phyloP scores from a whole-genome alignment of 768 basidiomycete species.

The Hericium coralloides region DNA sequence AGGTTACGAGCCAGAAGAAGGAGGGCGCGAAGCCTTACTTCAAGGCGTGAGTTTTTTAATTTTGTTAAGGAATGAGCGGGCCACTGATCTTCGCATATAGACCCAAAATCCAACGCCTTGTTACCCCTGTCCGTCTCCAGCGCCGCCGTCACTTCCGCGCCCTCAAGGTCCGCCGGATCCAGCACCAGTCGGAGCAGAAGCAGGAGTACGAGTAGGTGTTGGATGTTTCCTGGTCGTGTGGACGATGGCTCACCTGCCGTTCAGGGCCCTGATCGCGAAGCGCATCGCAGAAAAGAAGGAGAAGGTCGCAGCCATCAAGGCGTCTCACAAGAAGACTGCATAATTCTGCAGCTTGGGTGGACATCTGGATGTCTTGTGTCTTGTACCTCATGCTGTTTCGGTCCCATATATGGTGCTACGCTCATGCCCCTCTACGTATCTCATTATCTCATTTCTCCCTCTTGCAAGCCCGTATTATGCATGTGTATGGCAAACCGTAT shows the following conservation, averaged over 20 bases:
- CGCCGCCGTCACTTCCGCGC: slow-evolving; percentile 88
- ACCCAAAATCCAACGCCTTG: slow-evolving; percentile 95
- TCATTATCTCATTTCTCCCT: slow-evolving; percentile 4
- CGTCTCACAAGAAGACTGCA: slow-evolving; percentile 55
- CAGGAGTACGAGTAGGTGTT: slow-evolving; percentile 77
- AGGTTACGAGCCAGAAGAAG: slow-evolving; percentile 88
- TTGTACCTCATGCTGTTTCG: slow-evolving; percentile 5
- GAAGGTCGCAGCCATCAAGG: slow-evolving; percentile 82
- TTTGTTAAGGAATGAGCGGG: slow-evolving; percentile 1
- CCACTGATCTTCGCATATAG: slow-evolving; percentile 26
- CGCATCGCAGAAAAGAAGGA: slow-evolving; percentile 91
- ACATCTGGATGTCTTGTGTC: not conserved
- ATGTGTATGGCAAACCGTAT: slow-evolving; percentile 7
- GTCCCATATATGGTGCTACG: slow-evolving; percentile 6
- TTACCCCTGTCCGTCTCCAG: slow-evolving; percentile 92
- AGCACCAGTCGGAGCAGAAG: slow-evolving; percentile 93
- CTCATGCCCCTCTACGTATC: slow-evolving; percentile 7
- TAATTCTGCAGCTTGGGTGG: slow-evolving; percentile 1
- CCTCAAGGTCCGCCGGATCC: slow-evolving; percentile 80
- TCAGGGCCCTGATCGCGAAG: slow-evolving; percentile 69
- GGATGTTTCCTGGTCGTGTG: not conserved
- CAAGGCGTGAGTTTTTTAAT: slow-evolving; percentile 69
- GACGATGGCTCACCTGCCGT: not conserved
- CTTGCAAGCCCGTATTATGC: slow-evolving; percentile 1
- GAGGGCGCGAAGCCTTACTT: slow-evolving; percentile 86